Conservation (phyloP, 2,329 filamentous ascomycete genomes). For the Phialocephala subalpina region DNA sequence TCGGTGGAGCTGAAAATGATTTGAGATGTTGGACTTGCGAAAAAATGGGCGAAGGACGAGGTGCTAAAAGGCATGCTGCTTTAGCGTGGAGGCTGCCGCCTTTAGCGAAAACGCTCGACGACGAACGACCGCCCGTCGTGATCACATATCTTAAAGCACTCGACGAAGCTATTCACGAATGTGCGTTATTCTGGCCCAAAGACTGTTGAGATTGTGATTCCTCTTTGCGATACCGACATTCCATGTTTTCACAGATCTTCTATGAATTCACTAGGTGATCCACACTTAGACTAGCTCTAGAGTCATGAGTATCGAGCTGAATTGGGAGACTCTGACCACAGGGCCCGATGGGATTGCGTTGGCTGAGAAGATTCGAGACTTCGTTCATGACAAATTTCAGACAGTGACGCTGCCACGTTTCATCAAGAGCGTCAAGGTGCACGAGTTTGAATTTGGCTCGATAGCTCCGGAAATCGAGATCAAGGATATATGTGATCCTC, state of each 20-base stretch:
- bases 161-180: not conserved
- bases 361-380: constrained; percentile 86
- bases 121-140: not conserved
- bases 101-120: not conserved
- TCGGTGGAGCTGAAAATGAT: not conserved
- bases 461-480: constrained; percentile 87
- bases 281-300: constrained; percentile 15
- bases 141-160: not conserved
- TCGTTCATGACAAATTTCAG: constrained; percentile 97
- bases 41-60: not conserved
- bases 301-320: constrained; percentile 99
- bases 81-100: not conserved
- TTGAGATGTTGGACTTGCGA: not conserved
- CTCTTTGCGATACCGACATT: not conserved
- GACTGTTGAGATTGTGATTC: too few relatives aligned
- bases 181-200: not conserved
- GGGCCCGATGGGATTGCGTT: constrained; percentile 87
- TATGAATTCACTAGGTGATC: not conserved
- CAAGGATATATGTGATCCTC: constrained; percentile 95
- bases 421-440: constrained; percentile 94
- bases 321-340: constrained; percentile 91
- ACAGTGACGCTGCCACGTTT: constrained; percentile 90
- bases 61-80: not conserved
- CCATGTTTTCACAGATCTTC: not conserved
- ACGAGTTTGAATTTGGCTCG: constrained; percentile 90